Evolutionary conservation across 305 asterid species (phyloP), one percentile per base, ranked within the genome.

Genomic region (Fraxinus latifolia): DNA sequence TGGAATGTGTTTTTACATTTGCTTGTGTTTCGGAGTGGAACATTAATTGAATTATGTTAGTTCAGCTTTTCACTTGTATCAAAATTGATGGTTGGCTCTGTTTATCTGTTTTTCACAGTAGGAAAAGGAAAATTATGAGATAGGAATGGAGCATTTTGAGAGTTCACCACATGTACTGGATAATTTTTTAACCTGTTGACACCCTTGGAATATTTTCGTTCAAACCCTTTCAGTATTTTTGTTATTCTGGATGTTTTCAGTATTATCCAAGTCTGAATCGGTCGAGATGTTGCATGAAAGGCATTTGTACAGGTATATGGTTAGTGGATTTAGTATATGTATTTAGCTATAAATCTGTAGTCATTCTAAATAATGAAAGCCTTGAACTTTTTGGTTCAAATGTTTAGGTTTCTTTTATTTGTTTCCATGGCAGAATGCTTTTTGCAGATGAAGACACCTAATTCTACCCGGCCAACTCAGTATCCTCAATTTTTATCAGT

Each of bases 401-500:
- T 60, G 42, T 68, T 78, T 31, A 58, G 9, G 29, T 58, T 19
- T 58, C 29, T 58, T 68, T 78, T 32, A 39, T 78, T 39, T 72
- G 25, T 83, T 85, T 81, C 85, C 80, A 42, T 86, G 78, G 62
- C 88, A 96, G 99, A 96, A 84, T 96, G 98, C 79, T 96, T 96
- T 90, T 87, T 93, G 92, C 98, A 93, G 92, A 96, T 96, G 99
- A 96, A 93, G 94, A 92, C 95, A 44, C 99, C 99, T 82, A 94
- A 94, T 88, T 92, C 99, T 55, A 86, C 95, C 15, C 92, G 91
- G 83, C 99, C 98, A 23, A 94, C 99, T 17, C 98, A 96, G 99
- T 94, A 94, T 96, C 99, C 99, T 92, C 83, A 76, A 44, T 84
- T 77, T 84, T 23, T 74, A 73, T 71, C 77, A 70, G 70, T 68